Percentiles rank a stretch among this genome's conserved stretches.
Conservation (phyloP, 331 rosid genomes). For the Acacia concinna region DNA sequence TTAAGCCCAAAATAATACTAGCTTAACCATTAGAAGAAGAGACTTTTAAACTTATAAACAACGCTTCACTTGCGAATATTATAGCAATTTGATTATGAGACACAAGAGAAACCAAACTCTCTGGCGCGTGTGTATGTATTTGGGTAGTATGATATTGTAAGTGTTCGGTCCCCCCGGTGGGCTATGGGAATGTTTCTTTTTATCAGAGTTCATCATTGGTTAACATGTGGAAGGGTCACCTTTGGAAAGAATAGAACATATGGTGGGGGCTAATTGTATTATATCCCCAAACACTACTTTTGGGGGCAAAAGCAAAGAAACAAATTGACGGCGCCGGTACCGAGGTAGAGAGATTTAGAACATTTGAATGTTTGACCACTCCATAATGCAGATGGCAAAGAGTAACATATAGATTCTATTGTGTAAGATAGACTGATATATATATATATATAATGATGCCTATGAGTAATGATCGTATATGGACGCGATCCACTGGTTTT, state of each 20-base stretch:
- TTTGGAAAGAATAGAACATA: constrained; percentile 30
- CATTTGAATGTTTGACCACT: constrained; percentile 37
- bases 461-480: not conserved
- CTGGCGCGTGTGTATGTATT: not conserved
- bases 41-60: no score
- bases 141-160: not conserved
- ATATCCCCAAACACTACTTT: not conserved
- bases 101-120: not conserved
- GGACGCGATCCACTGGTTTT: not conserved
- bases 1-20: no score
- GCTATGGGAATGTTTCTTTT: constrained; percentile 15
- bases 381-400: constrained; percentile 1
- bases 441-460: no score
- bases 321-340: constrained; percentile 39
- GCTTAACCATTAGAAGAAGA: no score
- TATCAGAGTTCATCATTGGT: constrained; percentile 24
- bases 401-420: not conserved
- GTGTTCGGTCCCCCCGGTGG: not conserved
- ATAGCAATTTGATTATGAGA: not conserved
- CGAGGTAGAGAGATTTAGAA: constrained; percentile 38
- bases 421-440: not conserved
- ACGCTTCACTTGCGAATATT: no score
- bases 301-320: not conserved
- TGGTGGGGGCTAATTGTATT: constrained; percentile 30
- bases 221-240: constrained; percentile 33